Base-by-base conservation (phyloP, 345 rosid species). In the Psidium guajava region DNA sequence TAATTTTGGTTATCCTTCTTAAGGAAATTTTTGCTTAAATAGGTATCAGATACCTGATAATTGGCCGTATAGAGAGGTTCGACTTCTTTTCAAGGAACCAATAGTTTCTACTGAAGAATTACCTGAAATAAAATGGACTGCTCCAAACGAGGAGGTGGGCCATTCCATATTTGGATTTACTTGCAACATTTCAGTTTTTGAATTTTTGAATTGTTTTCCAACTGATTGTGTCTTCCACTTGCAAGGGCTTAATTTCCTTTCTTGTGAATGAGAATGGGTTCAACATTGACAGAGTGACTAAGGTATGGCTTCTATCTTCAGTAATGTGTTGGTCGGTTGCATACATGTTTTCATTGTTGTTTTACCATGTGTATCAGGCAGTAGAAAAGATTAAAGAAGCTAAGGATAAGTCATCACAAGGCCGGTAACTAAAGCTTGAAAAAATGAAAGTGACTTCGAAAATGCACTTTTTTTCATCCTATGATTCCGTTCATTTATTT, bases 191-290 rank as follows among this genome's bases (percentile, higher is more conserved):
- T 64, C 36, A 64, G 44, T 28, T 82, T 82, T 85, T 87, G 25
- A 52, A 20, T 20, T 54, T 24, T 59, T 44, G 21, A 16, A 36
- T 59, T 1, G 22, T 61, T 44, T 49, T 25, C 56, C 11, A 83
- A 47, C 18, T 28, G 75, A n/a, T 44, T 56, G 24, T 32, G 52
- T 36, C 25, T 77, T 56, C 16, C 59, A 53, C 28, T 74, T 87
- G 82, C 49, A 77, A 87, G 86, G 88, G 85, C 25, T 54, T 87
- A 54, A 84, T 87, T 53, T 73, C 91, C 53, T 93, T 93, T 88
- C 90, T 97, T 86, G 97, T 97, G 87, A 93, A 91, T 90, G 99
- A 95, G 91, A 96, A 97, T 90, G 99, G 99, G 85, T 95, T 97
- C 93, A 95, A 91, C 86, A 87, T 90, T 82, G 98, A 94, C 74